phyloP scores from a whole-genome alignment of 1,284 basidiomycete genomes.

The Ganoderma multipileum region DNA sequence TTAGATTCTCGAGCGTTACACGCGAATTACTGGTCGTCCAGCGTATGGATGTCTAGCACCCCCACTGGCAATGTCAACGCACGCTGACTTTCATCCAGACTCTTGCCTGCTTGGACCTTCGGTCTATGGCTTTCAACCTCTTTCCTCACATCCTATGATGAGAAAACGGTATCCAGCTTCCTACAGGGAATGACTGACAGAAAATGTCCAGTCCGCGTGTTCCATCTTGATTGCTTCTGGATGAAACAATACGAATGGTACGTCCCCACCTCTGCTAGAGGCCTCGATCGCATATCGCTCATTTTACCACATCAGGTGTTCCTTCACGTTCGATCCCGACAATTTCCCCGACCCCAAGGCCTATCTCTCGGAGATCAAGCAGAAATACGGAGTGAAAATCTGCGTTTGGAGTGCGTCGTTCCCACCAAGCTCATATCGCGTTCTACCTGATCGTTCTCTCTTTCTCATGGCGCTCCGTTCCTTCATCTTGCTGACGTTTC shows the following conservation, averaged over 20 bases:
- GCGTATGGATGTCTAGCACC: constrained; percentile 47
- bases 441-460: constrained; percentile 6
- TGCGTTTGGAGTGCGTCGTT: constrained; percentile 71
- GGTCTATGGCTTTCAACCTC: constrained; percentile 82
- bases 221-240: constrained; percentile 84
- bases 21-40: constrained; percentile 69
- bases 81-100: constrained; percentile 41
- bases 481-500: not conserved
- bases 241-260: constrained; percentile 82
- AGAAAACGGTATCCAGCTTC: constrained; percentile 71
- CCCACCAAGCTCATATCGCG: not conserved
- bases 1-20: constrained; percentile 67
- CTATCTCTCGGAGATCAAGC: constrained; percentile 72
- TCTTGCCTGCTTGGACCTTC: constrained; percentile 76
- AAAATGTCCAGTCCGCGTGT: constrained; percentile 74
- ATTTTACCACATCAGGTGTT: constrained; percentile 54
- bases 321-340: constrained; percentile 79
- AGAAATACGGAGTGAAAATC: constrained; percentile 73
- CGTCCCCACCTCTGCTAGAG: constrained; percentile 6
- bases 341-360: constrained; percentile 76
- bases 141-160: constrained; percentile 75
- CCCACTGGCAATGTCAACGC: not conserved
- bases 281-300: not conserved
- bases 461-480: not conserved
- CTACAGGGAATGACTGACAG: constrained; percentile 75